phyloP scores from a whole-genome alignment of 2,329 filamentous ascomycete genomes.

The Zymoseptoria brevis region DNA sequence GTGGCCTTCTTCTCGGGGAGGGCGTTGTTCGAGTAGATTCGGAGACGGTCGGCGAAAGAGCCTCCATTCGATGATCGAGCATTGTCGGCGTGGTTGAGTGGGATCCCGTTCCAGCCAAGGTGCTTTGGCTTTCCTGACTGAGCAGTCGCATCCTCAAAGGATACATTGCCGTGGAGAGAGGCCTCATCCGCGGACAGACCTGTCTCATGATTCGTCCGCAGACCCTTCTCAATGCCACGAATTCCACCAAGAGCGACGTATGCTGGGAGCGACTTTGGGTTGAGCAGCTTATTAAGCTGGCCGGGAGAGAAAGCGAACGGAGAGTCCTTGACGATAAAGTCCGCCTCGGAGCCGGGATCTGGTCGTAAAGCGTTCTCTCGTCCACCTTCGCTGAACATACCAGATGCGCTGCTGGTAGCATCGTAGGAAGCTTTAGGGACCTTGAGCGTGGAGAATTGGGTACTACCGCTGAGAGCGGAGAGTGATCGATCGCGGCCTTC shows the following conservation, averaged over 20 bases:
- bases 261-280: constrained; percentile 67
- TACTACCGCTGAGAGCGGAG: constrained; percentile 16
- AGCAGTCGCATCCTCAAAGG: constrained; percentile 54
- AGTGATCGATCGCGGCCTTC: constrained; percentile 15
- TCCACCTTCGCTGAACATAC: constrained; percentile 14
- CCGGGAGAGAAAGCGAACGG: constrained; percentile 78
- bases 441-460: constrained; percentile 14
- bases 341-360: constrained; percentile 65
- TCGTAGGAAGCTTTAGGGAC: constrained; percentile 12
- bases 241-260: constrained; percentile 70
- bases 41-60: constrained; percentile 54
- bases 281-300: constrained; percentile 70
- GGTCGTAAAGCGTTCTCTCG: constrained; percentile 59
- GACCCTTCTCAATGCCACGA: constrained; percentile 63
- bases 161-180: constrained; percentile 52
- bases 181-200: constrained; percentile 66
- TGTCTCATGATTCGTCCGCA: constrained; percentile 55
- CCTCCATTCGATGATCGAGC: constrained; percentile 17
- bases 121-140: constrained; percentile 15
- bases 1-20: constrained; percentile 64
- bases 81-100: constrained; percentile 15
- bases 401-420: constrained; percentile 13
- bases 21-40: constrained; percentile 61
- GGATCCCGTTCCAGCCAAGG: constrained; percentile 21
- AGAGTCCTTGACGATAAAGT: constrained; percentile 69